Base-by-base conservation (phyloP, 2,329 filamentous ascomycete genomes). In the Colletotrichum ledebouriae region DNA sequence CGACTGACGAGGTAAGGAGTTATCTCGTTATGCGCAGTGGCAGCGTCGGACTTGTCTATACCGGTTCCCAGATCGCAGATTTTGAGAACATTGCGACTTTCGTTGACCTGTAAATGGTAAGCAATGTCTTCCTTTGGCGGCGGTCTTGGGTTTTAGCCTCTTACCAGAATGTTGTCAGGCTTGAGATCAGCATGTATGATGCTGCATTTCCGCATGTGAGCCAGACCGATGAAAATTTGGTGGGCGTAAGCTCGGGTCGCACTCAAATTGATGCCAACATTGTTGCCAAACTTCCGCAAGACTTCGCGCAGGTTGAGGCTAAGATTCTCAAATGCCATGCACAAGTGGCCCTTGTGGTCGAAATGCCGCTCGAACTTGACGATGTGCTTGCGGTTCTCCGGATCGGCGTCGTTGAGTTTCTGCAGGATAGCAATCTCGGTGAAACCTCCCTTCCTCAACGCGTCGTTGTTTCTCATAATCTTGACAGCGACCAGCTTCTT, bases 31-130 rank as follows among this genome's bases (percentile, higher is more conserved):
- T 89, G 86, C 10, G 86, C 85, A n/a, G 86, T 89, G 20, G 86
- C 86, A 2, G 87, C 87, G 73, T 99, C 96, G 12, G 92, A 92
- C 62, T 92, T 90, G 75, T 97, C 92, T 65, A 95, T 95, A 33
- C 96, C 96, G n/a, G 96, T 98, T 61, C 96, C 96, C 76, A 99
- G 82, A 84, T 99, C 96, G 78, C 94, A 98, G 61, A 99, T 93
- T 79, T 99, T 99, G 75, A 99, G 87, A 33, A 94, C 81, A 73
- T 91, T 97, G 68, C 92, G 90, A 68, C 85, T 89, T 72, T 97
- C 93, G 73, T 95, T 96, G 72, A 95, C 87, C 87, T 89, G 67
- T 12, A 53, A 15, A 49, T 69, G 71, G 76, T 79, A 69, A 81
- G 72, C 63, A 56, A 34, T 7, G 42, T 47, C 46, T 37, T 33